These are phyloP conservation scores for Paecilomyces fulvus DNA, from an alignment of 2,329 filamentous ascomycete genomes.

Conservation along the genomic window DNA sequence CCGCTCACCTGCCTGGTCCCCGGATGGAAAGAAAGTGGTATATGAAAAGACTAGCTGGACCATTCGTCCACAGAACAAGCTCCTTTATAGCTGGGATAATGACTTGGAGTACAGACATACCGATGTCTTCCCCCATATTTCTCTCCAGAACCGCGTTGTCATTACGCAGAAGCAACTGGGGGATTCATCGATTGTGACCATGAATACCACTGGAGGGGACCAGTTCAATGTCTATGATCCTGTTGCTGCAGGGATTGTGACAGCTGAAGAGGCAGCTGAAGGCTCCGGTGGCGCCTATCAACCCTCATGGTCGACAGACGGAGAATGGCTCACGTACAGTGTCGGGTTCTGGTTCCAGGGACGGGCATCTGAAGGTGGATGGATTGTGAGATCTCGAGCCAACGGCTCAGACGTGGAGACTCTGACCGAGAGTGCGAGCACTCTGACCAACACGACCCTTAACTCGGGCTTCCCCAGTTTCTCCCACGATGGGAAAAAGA, in stretches of 20 bases:
- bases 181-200: too few species aligned
- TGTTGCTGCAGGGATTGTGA: too few species aligned
- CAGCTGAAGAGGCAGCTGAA: not conserved
- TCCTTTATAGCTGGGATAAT: not conserved
- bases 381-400: conserved; percentile 14
- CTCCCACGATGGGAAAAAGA: conserved; percentile 7
- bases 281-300: conserved; percentile 33
- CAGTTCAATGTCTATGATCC: conserved; percentile 4
- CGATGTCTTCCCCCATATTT: not conserved
- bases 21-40: conserved; percentile 11
- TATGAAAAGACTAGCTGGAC: not conserved
- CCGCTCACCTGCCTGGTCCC: conserved; percentile 24
- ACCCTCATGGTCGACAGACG: conserved; percentile 32
- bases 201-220: conserved; percentile 10
- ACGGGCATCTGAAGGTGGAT: conserved; percentile 17
- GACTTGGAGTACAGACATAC: not conserved
- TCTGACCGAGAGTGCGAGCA: conserved; percentile 25
- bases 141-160: not conserved
- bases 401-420: conserved; percentile 22
- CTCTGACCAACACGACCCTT: conserved; percentile 31
- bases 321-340: conserved; percentile 31
- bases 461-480: conserved; percentile 27
- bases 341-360: conserved; percentile 34
- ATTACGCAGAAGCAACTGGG: not conserved
- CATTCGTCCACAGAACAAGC: not conserved